phyloP scores from a whole-genome alignment of 306 rosid genomes.

The Bauhinia variegata region DNA sequence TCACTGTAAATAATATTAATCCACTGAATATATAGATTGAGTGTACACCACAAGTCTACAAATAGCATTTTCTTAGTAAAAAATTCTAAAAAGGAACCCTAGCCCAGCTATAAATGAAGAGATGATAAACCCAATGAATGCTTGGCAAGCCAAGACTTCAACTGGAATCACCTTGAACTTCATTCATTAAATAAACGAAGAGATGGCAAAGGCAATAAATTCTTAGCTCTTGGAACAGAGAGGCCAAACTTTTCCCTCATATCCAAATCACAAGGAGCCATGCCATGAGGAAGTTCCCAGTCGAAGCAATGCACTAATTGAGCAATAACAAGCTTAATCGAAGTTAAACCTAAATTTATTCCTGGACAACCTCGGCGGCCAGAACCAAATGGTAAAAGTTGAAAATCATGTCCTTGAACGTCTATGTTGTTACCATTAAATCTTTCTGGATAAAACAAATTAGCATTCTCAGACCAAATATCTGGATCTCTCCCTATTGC shows the following conservation, averaged over 20 bases:
- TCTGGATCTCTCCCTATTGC: conserved; percentile 39
- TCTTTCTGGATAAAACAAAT: conserved; percentile 39
- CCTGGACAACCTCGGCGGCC: too few relatives aligned
- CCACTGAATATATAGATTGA: too few relatives aligned
- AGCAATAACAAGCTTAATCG: neutral
- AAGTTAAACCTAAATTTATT: too few relatives aligned
- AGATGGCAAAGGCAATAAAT: neutral
- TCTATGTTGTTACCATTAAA: neutral
- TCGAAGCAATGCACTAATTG: conserved; percentile 46
- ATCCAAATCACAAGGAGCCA: conserved; percentile 26
- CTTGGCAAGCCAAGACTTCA: too few relatives aligned
- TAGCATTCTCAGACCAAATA: conserved; percentile 28
- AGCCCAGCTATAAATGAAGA: too few relatives aligned
- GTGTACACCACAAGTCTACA: too few relatives aligned
- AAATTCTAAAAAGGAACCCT: too few relatives aligned
- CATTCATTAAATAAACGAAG: too few relatives aligned
- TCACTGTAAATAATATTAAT: too few relatives aligned
- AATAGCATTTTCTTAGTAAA: too few relatives aligned
- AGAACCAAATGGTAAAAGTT: conserved; percentile 46
- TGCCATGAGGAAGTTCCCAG: conserved; percentile 41
- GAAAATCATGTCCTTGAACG: conserved; percentile 35
- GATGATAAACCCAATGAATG: too few relatives aligned
- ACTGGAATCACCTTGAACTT: too few relatives aligned
- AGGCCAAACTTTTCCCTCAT: conserved; percentile 39
- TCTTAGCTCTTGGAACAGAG: neutral